Base-by-base conservation (phyloP, 352 stramenopile species). In the Phytophthora lateralis region DNA sequence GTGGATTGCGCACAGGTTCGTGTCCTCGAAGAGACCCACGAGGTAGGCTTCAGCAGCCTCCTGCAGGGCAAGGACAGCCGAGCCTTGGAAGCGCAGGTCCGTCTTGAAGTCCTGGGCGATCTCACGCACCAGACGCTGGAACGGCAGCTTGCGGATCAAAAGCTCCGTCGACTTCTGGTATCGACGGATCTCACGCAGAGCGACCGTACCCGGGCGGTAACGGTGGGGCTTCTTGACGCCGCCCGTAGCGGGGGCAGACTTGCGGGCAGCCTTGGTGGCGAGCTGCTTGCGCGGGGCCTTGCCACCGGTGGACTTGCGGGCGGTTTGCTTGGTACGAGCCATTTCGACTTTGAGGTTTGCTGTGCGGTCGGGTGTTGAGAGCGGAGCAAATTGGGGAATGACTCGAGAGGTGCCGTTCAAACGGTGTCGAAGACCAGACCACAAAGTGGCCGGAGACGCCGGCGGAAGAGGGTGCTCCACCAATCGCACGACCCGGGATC, bases 131-230 rank as follows among this genome's bases (percentile, higher is more conserved):
- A 99, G 80, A 50, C 97, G 82, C 55, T 97, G 93, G 80, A 99
- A 99, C 26, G 97, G 97, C 18, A 99, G 82, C 76, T 97, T 97
- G 50, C 97, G 93, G 58, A 99, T 84, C 42, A 99, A 71, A 18
- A 99, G 83, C 63, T 99, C 95, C 9, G 97, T 99, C 50, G 82
- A 97, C 56, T 89, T 90, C 85, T 99, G 97, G 80, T 98, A 99
- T 42, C 85, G 76, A 65, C 97, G 85, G 70, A 99, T 99, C 75
- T 99, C 97, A 79, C 90, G 86, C 17, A 99, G 78, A n/a, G 96
- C 96, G 27, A 83, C 68, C 77, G 95, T 88, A 64, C 92, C 92
- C 2, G 86, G 88, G 43, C 82, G 81, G 80, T 91, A 94, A 63
- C 87, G 81, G 71, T 89, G 74, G 18, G 77, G 92, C 83, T 98